A percentile compares a stretch with the other conserved stretches of the same genome.
phyloP scores from a whole-genome alignment of 2,329 filamentous ascomycete species.

The Aschersonia sp. region DNA sequence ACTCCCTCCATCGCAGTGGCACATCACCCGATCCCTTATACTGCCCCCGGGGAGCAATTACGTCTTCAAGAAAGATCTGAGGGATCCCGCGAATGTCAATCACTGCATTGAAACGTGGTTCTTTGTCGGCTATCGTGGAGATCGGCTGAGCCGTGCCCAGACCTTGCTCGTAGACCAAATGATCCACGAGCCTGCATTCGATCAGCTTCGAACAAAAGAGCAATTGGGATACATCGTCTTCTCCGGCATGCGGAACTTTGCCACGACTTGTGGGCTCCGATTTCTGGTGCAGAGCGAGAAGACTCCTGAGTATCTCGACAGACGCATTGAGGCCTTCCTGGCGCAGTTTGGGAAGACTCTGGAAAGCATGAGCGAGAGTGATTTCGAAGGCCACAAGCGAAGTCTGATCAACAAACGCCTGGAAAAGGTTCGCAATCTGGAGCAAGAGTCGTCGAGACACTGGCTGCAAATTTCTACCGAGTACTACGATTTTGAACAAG shows the following conservation, averaged over 20 bases:
- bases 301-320: slow-evolving; percentile 68
- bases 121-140: slow-evolving; percentile 52
- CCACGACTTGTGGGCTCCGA: slow-evolving; percentile 72
- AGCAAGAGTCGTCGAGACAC: slow-evolving; percentile 67
- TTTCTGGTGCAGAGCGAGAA: slow-evolving; percentile 91
- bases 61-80: slow-evolving; percentile 65
- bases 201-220: slow-evolving; percentile 90
- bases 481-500: slow-evolving; percentile 77
- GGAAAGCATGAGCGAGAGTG: slow-evolving; percentile 60
- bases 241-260: slow-evolving; percentile 55
- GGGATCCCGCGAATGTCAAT: slow-evolving; percentile 80
- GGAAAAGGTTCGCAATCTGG: slow-evolving; percentile 85
- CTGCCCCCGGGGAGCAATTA: slow-evolving; percentile 71
- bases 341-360: slow-evolving; percentile 49
- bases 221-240: slow-evolving; percentile 96
- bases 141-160: slow-evolving; percentile 59
- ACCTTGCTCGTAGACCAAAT: slow-evolving; percentile 76
- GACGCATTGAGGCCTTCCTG: slow-evolving; percentile 77
- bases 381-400: slow-evolving; percentile 84
- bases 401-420: slow-evolving; percentile 75
- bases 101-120: slow-evolving; percentile 72
- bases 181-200: slow-evolving; percentile 83
- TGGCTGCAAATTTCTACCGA: slow-evolving; percentile 79
- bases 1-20: slow-evolving; percentile 67
- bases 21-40: slow-evolving; percentile 60